Conservation (phyloP, 345 rosid species). For the Pugionium cornutum region DNA sequence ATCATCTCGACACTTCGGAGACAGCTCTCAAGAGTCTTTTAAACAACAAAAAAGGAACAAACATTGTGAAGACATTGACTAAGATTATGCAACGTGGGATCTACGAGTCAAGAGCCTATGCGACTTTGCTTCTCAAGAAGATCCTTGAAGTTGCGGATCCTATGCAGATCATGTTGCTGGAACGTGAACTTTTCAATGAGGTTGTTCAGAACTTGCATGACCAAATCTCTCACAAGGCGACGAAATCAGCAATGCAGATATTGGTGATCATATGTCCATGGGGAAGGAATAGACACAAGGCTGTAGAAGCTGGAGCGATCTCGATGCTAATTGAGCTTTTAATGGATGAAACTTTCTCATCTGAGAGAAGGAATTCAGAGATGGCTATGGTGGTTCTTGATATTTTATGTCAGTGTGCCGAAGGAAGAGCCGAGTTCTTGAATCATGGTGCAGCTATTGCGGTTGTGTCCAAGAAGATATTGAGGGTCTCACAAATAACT, state of each 20-base stretch:
- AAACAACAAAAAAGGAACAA: conserved; percentile 46
- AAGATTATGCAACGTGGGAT: conserved; percentile 58
- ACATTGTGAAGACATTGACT: conserved; percentile 51
- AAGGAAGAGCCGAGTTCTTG: conserved; percentile 76
- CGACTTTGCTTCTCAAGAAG: conserved; percentile 46
- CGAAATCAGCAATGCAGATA: conserved; percentile 60
- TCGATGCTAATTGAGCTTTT: conserved; percentile 60
- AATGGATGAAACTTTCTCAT: conserved; percentile 51
- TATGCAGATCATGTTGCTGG: conserved; percentile 48
- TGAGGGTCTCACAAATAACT: conserved; percentile 66
- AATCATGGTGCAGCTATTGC: conserved; percentile 70
- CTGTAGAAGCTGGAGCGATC: conserved; percentile 62
- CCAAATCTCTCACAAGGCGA: conserved; percentile 63
- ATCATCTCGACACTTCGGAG: conserved; percentile 64
- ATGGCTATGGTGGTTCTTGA: conserved; percentile 61
- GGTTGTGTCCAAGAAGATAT: conserved; percentile 71
- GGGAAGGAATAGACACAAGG: conserved; percentile 75
- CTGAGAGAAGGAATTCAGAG: conserved; percentile 52
- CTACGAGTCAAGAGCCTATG: conserved; percentile 53
- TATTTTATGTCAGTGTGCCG: conserved; percentile 63
- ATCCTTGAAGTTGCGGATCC: conserved; percentile 62
- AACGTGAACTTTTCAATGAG: conserved; percentile 49
- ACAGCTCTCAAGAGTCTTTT: conserved; percentile 58
- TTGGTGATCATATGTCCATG: conserved; percentile 53
- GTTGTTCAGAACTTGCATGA: conserved; percentile 53